Base-by-base conservation (phyloP, 108 stramenopile species). In the Chaetoceros tenuissimus region DNA sequence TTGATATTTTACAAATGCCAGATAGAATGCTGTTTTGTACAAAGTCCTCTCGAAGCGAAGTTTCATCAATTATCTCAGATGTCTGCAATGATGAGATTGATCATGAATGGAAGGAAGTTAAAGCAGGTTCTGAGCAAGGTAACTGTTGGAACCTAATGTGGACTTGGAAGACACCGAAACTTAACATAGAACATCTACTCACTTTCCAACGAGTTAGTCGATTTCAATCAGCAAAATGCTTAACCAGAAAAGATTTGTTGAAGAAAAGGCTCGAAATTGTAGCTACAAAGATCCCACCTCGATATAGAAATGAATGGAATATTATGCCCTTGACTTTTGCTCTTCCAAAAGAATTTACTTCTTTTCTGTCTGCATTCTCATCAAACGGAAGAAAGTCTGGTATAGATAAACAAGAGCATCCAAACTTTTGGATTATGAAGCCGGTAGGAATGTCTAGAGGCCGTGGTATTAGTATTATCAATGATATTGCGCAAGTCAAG, bases 311-410 rank as follows among this genome's bases (percentile, higher is more conserved):
- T 45, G 28, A 45, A 8, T 67, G 60, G 40, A 55, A 76, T 40
- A 71, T 92, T 30, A 73, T 86, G 77, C 90, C 90, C 0, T 48
- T 85, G 31, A 94, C 93, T 0, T 94, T 77, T 70, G 69, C 84
- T 0, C 51, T 94, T 21, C 93, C 93, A 3, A 64, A 80, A 24
- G 88, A 92, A 54, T 73, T 28, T 46, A 68, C 63, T 49, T 26
- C 67, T 22, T 73, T 73, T 49, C 63, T 73, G n/a, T 24, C 67
- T 22, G 63, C 62, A 17, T 73, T 57, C 31, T 31, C 62, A 24
- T 52, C 61, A 0, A 49, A 68, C 23, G 57, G 68, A 46, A 68
- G 58, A 22, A 26, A 3, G 29, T n/a, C n/a, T n/a, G n/a, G n/a
- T n/a, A n/a, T n/a, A n/a, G 26, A 22, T 43, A 28, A 13, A 55